Percentiles rank a stretch among this genome's conserved stretches.
phyloP scores from a whole-genome alignment of 306 rosid species.

The Quercus glauca region DNA sequence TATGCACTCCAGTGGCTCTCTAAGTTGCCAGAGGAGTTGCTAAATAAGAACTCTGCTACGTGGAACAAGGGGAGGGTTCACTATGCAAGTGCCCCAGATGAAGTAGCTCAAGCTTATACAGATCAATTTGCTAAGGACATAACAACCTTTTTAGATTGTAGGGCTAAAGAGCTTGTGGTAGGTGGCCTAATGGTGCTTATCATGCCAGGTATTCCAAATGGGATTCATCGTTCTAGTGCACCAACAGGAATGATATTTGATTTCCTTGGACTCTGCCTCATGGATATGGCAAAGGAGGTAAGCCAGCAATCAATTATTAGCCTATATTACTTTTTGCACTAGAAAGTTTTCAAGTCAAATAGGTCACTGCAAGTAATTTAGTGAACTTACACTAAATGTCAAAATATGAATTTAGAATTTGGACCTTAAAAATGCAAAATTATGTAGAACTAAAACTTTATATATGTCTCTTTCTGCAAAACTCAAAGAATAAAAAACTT shows the following conservation, averaged over 20 bases:
- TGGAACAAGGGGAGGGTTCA: constrained; percentile 10
- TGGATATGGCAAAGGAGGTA: constrained; percentile 11
- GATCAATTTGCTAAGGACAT: too few relatives aligned
- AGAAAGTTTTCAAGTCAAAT: not conserved
- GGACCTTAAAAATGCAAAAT: not conserved
- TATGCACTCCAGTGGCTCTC: too few relatives aligned
- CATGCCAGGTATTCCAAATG: not conserved
- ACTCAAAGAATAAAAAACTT: not conserved
- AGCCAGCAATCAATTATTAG: not conserved
- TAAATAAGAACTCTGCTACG: too few relatives aligned
- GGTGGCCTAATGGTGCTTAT: not conserved
- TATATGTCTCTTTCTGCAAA: not conserved
- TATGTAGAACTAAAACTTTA: not conserved
- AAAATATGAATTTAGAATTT: not conserved
- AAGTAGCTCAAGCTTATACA: not conserved
- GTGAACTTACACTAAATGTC: not conserved
- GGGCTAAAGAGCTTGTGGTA: too few relatives aligned
- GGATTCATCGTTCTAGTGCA: not conserved
- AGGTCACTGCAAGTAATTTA: not conserved
- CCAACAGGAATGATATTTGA: not conserved
- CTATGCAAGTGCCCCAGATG: constrained; percentile 3
- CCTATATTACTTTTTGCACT: not conserved
- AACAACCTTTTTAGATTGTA: too few relatives aligned
- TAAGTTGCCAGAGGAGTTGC: too few relatives aligned
- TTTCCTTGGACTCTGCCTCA: not conserved